These are phyloP conservation scores for Ambrosiella xylebori DNA, from an alignment of 2,329 filamentous ascomycete genomes.

Conservation along the genomic window DNA sequence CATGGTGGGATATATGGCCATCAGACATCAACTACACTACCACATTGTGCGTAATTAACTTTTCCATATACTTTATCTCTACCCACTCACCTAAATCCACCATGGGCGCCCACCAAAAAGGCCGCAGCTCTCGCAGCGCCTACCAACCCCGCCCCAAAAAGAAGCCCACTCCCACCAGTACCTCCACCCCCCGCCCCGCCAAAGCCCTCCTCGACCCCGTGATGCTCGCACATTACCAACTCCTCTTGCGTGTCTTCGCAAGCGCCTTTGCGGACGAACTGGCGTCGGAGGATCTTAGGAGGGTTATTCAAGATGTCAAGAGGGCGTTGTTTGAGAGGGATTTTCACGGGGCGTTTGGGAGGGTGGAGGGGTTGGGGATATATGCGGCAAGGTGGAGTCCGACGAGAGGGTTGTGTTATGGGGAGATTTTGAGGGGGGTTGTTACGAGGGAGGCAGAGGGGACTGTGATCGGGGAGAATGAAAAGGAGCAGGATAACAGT, in stretches of 20 bases:
- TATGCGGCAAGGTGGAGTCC: constrained; percentile 90
- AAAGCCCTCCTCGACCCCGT: constrained; percentile 5
- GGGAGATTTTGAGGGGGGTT: constrained; percentile 29
- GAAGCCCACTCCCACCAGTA: background rate
- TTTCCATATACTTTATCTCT: background rate
- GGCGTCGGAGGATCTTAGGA: constrained; percentile 28
- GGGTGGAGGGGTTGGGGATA: constrained; percentile 52
- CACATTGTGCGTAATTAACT: background rate
- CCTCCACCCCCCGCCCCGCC: background rate
- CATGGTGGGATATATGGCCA: too few relatives aligned
- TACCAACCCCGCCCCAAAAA: constrained; percentile 13
- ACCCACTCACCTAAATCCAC: background rate
- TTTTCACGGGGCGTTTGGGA: constrained; percentile 63
- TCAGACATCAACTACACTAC: too few relatives aligned
- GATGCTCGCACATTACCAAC: constrained; percentile 8
- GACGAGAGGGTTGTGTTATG: constrained; percentile 66
- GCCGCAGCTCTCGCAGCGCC: constrained; percentile 12
- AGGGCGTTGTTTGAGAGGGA: constrained; percentile 71
- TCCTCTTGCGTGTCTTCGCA: constrained; percentile 53
- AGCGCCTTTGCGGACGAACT: constrained; percentile 40
- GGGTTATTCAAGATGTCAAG: constrained; percentile 65
- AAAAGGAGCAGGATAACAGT: constrained; percentile 1
- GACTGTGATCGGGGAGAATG: background rate
- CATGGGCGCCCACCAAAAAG: constrained; percentile 11
- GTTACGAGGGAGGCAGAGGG: background rate